Conservation (phyloP, 1,284 basidiomycete species). For the Thelephora terrestris region DNA sequence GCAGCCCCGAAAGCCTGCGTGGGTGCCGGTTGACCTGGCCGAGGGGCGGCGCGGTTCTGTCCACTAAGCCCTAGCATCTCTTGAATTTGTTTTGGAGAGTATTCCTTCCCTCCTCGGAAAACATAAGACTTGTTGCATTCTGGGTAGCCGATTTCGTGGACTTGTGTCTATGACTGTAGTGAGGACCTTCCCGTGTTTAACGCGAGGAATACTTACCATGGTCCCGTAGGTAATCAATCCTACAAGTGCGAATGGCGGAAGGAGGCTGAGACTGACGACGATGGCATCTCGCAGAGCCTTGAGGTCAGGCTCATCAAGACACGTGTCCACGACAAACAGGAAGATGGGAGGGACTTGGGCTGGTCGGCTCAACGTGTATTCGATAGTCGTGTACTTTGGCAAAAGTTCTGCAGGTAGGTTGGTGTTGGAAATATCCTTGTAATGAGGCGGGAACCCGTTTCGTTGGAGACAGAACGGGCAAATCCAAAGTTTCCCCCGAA, state of each 20-base stretch:
- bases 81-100: slow-evolving; percentile 93
- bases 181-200: not conserved
- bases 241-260: slow-evolving; percentile 91
- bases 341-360: slow-evolving; percentile 93
- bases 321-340: slow-evolving; percentile 96
- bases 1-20: slow-evolving; percentile 80
- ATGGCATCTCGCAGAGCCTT: slow-evolving; percentile 91
- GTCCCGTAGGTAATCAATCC: slow-evolving; percentile 95
- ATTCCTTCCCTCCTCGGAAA: slow-evolving; percentile 99
- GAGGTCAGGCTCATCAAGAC: slow-evolving; percentile 92
- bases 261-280: slow-evolving; percentile 85
- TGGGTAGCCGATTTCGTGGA: slow-evolving; percentile 95
- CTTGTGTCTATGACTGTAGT: slow-evolving; percentile 64
- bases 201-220: slow-evolving; percentile 54
- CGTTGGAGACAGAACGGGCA: slow-evolving; percentile 97
- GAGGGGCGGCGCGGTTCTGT: slow-evolving; percentile 68
- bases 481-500: slow-evolving; percentile 98
- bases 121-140: slow-evolving; percentile 98
- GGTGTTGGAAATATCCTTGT: slow-evolving; percentile 97
- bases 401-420: slow-evolving; percentile 94
- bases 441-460: slow-evolving; percentile 97
- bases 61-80: slow-evolving; percentile 93
- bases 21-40: slow-evolving; percentile 81
- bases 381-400: slow-evolving; percentile 98
- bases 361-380: slow-evolving; percentile 91